Conservation (phyloP, 2,329 filamentous ascomycete species). For the Didymella pomorum region DNA sequence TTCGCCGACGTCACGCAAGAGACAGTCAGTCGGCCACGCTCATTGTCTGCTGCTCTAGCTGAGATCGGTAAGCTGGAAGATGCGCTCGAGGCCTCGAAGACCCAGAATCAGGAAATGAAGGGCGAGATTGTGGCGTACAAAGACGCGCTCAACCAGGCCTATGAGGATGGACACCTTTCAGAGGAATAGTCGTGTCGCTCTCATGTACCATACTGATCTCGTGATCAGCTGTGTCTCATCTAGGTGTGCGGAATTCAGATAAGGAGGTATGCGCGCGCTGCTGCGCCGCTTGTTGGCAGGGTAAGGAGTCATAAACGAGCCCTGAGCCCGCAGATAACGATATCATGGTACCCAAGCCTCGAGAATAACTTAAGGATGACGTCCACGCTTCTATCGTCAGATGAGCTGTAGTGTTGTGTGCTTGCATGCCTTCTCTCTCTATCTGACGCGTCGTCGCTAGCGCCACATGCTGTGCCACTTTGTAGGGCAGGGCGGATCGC, state of each 20-base stretch:
- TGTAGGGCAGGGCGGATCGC: slow-evolving; percentile 4
- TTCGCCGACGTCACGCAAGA: slow-evolving; percentile 4
- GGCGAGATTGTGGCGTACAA: slow-evolving; percentile 15
- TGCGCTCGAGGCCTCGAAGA: slow-evolving; percentile 2
- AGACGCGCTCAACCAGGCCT: slow-evolving; percentile 14
- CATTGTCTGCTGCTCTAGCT: slow-evolving; percentile 6
- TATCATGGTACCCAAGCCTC: neutral
- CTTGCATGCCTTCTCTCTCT: slow-evolving; percentile 5
- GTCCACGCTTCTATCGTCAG: too few relatives aligned
- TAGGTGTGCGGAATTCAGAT: neutral
- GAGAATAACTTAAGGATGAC: neutral
- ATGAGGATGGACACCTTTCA: slow-evolving; percentile 8
- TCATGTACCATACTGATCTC: neutral
- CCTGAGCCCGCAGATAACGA: neutral
- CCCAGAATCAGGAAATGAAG: slow-evolving; percentile 4
- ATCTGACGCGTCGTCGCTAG: slow-evolving; percentile 6
- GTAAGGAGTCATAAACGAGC: too few relatives aligned
- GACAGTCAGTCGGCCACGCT: neutral
- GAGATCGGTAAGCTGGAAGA: slow-evolving; percentile 6
- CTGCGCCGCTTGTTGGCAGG: neutral
- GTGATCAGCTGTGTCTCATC: slow-evolving; percentile 1
- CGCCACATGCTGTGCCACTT: slow-evolving; percentile 15
- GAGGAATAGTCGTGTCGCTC: neutral
- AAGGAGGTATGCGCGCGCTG: neutral
- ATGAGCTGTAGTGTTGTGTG: neutral